Conservation (phyloP, 2,329 filamentous ascomycete species). For the Dothiorella sarmentorum region DNA sequence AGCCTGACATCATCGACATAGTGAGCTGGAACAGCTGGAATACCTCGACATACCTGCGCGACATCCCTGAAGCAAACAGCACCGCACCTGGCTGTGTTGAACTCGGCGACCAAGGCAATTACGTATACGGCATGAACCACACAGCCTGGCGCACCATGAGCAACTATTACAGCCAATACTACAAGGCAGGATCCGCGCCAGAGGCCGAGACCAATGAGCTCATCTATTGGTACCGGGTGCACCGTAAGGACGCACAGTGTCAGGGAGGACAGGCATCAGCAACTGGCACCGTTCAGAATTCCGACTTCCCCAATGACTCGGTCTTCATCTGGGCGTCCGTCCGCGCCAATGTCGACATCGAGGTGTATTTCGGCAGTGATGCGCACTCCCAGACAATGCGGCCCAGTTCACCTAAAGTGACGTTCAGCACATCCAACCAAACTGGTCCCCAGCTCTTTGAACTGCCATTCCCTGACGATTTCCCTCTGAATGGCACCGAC, state of each 20-base stretch:
- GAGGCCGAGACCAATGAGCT: slow-evolving; percentile 35
- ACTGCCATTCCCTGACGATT: slow-evolving; percentile 15
- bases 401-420: slow-evolving; percentile 7
- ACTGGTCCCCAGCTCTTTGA: slow-evolving; percentile 3
- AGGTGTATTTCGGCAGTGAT: slow-evolving; percentile 10
- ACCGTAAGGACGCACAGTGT: slow-evolving; percentile 34
- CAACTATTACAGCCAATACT: slow-evolving; percentile 38
- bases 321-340: slow-evolving; percentile 40
- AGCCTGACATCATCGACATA: slow-evolving; percentile 40
- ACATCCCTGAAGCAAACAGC: slow-evolving; percentile 33
- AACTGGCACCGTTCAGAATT: slow-evolving; percentile 25
- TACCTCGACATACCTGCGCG: slow-evolving; percentile 40
- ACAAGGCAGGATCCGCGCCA: slow-evolving; percentile 33
- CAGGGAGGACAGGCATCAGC: slow-evolving; percentile 28
- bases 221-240: slow-evolving; percentile 39
- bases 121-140: slow-evolving; percentile 37
- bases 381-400: neutral
- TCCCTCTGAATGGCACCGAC: slow-evolving; percentile 7
- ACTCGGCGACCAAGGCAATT: slow-evolving; percentile 30
- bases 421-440: slow-evolving; percentile 6
- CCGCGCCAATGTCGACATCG: slow-evolving; percentile 21
- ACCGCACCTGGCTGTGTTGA: slow-evolving; percentile 20
- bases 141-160: slow-evolving; percentile 38
- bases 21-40: slow-evolving; percentile 40
- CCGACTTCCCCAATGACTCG: slow-evolving; percentile 31